A percentile compares a stretch with the other conserved stretches of the same genome.
Conservation (phyloP, 164 flowering plant genomes). For the Cinnamomum chago region DNA sequence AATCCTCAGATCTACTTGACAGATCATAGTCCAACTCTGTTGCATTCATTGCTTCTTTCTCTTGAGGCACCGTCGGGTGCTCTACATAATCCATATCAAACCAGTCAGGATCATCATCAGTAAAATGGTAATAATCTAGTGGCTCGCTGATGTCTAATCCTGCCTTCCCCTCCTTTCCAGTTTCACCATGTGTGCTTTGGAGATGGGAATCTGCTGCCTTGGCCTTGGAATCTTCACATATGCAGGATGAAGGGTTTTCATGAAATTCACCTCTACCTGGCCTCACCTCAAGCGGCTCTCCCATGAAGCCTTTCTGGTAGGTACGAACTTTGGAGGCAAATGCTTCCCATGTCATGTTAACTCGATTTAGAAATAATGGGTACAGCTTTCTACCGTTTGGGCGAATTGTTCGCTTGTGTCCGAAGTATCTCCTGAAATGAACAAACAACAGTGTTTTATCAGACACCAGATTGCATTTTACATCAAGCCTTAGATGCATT, state of each 20-base stretch:
- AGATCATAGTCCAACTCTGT: conserved; percentile 37
- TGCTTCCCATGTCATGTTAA: conserved; percentile 75
- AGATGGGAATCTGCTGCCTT: conserved; percentile 29
- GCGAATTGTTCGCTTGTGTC: conserved; percentile 91
- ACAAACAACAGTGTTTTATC: background rate
- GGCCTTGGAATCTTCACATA: conserved; percentile 62
- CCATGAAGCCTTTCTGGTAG: conserved; percentile 80
- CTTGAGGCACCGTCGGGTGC: conserved; percentile 21
- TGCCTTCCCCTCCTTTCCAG: conserved; percentile 30
- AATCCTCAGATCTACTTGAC: conserved; percentile 34
- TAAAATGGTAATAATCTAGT: conserved; percentile 31
- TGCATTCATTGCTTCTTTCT: conserved; percentile 27
- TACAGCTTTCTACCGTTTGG: conserved; percentile 86
- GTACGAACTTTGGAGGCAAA: conserved; percentile 65
- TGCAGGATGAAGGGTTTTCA: conserved; percentile 85
- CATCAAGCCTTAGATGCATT: too few relatives aligned
- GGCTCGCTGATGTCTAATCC: conserved; percentile 23
- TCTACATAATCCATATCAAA: conserved; percentile 65
- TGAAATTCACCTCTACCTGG: conserved; percentile 94
- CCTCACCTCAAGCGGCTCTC: conserved; percentile 85
- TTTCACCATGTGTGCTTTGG: conserved; percentile 14
- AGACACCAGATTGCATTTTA: too few relatives aligned
- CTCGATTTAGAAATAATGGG: conserved; percentile 45
- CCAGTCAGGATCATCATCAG: conserved; percentile 52
- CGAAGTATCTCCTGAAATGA: conserved; percentile 79